Conservation (phyloP, 116 monocot species). For the Posidonia oceanica region DNA sequence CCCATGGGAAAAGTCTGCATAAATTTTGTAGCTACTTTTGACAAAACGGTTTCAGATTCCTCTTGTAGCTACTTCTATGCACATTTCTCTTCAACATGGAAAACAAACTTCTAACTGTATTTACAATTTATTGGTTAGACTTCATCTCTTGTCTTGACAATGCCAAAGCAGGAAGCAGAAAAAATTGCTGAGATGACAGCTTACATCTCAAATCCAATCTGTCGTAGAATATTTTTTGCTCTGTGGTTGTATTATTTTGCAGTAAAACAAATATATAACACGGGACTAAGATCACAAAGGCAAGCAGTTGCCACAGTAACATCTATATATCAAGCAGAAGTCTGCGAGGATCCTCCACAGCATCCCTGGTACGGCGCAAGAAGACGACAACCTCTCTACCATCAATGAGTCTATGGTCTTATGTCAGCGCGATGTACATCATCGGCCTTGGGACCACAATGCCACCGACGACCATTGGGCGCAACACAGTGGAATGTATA, state of each 20-base stretch:
- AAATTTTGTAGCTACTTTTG: too few relatives aligned
- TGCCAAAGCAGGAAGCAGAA: not conserved
- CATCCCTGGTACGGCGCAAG: constrained; percentile 84
- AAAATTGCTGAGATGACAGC: not conserved
- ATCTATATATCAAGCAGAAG: constrained; percentile 80
- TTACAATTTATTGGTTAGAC: too few relatives aligned
- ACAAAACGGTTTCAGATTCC: too few relatives aligned
- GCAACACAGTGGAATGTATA: constrained; percentile 80
- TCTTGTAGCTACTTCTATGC: too few relatives aligned
- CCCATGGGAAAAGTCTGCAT: too few relatives aligned
- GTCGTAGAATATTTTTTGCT: not conserved
- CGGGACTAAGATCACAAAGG: not conserved
- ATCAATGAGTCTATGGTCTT: constrained; percentile 89
- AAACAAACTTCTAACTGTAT: too few relatives aligned
- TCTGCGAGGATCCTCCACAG: constrained; percentile 88
- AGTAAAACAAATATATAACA: not conserved
- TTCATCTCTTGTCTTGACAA: too few relatives aligned
- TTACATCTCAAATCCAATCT: constrained; percentile 3
- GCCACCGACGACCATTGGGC: constrained; percentile 73
- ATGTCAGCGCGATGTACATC: constrained; percentile 94
- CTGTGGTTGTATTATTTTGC: constrained; percentile 5
- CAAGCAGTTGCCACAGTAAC: not conserved
- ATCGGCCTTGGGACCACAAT: constrained; percentile 65
- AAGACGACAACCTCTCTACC: constrained; percentile 97
- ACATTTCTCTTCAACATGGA: too few relatives aligned